These are phyloP conservation scores for Zygotorulaspora florentina DNA, from an alignment of 805 yeast species.

Conservation along the genomic window DNA sequence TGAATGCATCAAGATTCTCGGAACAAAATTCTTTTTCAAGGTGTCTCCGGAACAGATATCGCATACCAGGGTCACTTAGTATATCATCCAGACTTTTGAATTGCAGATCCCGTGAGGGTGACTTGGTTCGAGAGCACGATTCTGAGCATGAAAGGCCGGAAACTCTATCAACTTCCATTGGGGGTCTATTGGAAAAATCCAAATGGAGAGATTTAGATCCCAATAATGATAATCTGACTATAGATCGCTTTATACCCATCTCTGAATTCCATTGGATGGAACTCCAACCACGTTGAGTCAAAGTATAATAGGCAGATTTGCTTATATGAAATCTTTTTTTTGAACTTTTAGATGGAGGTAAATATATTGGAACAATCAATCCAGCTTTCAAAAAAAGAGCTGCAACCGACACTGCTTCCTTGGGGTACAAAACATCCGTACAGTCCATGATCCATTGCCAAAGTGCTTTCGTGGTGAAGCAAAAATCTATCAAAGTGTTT, in stretches of 20 bases:
- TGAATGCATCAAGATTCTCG: slow-evolving; percentile 72
- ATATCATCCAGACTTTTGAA: slow-evolving; percentile 37
- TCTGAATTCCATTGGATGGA: slow-evolving; percentile 31
- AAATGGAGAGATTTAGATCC: not conserved
- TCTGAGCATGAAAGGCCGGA: not conserved
- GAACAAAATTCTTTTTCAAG: slow-evolving; percentile 60
- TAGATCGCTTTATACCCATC: slow-evolving; percentile 6
- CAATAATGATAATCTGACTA: not conserved
- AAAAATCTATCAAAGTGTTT: slow-evolving; percentile 37
- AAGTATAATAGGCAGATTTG: slow-evolving; percentile 41
- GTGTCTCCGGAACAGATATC: slow-evolving; percentile 63
- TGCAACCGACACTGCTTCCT: slow-evolving; percentile 53
- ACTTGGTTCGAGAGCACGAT: not conserved
- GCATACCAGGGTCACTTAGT: slow-evolving; percentile 70
- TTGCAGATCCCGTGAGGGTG: not conserved
- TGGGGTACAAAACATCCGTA: slow-evolving; percentile 57
- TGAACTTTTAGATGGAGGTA: slow-evolving; percentile 35
- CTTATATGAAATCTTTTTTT: slow-evolving; percentile 32
- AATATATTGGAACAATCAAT: slow-evolving; percentile 44
- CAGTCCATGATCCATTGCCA: slow-evolving; percentile 91
- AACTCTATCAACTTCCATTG: not conserved
- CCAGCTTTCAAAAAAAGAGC: slow-evolving; percentile 45
- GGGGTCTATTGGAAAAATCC: too few relatives aligned
- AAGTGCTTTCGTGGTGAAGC: slow-evolving; percentile 70
- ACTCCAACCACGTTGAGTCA: slow-evolving; percentile 42